Evolutionary conservation across 331 rosid genomes (phyloP), one percentile per base, ranked within the genome.

Genomic region (Phaseolus coccineus): DNA sequence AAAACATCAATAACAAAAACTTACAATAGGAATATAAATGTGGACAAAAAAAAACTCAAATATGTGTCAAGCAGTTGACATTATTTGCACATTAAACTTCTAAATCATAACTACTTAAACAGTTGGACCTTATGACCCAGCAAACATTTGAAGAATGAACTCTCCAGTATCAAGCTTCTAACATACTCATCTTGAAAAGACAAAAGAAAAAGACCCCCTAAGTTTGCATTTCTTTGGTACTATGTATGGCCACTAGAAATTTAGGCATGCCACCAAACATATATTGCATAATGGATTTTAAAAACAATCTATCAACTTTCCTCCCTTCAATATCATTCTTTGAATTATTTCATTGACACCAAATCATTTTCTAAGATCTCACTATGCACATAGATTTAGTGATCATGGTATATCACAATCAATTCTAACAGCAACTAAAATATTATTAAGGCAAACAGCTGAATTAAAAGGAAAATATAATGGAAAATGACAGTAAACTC

Each of bases 401-500:
- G 25, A 11, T 46, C 64, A 66, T 24, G 59, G 9, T 42, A 64
- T 24, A 48, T 22, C 74, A 22, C 63, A 58, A 57, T 40, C 37
- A 57, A 74, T 67, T 66, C 27, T 50, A 58, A 68, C 24, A 30
- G 53, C 15, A 79, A 31, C 66, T 31, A 51, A 37, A 61, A 63
- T 57, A 70, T 33, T 69, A 57, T 61, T n/a, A 63, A 74, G 55
- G 46, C 48, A 79, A 56, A 55, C 24, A 52, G 64, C 66, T 10
- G 78, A 76, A 31, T 50, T 48, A 9, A 35, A 57, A 1, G 16
- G 58, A 67, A 13, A 68, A 8, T 19, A 39, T 65, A 44, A 61
- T 15, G 24, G 37, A 64, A 9, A 81, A 59, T 35, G 37, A 61
- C 33, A 61, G 80, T 47, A 77, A 75, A 40, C 93, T 89, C 88